A percentile compares a stretch with the other conserved stretches of the same genome.
Conservation (phyloP, 2,329 filamentous ascomycete genomes). For the Diaporthe citri region DNA sequence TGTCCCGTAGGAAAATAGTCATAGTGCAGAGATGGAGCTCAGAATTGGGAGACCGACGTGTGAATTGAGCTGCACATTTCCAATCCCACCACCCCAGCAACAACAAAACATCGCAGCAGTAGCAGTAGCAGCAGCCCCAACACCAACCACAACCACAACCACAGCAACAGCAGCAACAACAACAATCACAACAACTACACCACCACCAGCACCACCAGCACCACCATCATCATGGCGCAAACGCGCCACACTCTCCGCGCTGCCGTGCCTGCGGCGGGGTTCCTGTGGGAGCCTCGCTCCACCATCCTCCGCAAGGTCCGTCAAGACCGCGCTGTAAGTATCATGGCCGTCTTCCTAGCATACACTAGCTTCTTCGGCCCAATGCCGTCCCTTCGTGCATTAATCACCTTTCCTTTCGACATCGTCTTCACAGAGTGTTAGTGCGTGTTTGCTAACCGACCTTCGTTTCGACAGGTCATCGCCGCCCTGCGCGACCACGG, state of each 20-base stretch:
- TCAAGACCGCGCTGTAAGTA: neutral
- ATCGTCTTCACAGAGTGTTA: too few species aligned
- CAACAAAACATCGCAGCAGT: neutral
- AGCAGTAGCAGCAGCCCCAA: neutral
- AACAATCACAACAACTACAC: too few species aligned
- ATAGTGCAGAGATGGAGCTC: neutral
- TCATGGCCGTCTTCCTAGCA: neutral
- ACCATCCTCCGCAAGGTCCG: neutral
- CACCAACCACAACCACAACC: neutral
- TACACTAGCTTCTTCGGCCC: neutral
- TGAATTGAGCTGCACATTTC: neutral
- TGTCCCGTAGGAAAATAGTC: neutral
- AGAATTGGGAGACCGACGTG: neutral
- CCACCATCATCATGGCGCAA: constrained; percentile 48
- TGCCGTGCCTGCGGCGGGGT: constrained; percentile 58
- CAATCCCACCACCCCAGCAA: neutral
- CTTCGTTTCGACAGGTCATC: neutral
- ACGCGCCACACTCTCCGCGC: constrained; percentile 61
- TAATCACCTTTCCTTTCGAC: too few species aligned
- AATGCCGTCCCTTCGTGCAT: too few species aligned
- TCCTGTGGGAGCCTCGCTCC: constrained; percentile 46
- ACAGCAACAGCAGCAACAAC: neutral
- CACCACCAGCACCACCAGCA: neutral
- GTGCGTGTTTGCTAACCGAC: too few species aligned
- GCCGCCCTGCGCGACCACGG: neutral